Conservation (phyloP, 805 yeast genomes). For the Yarrowia bubula region DNA sequence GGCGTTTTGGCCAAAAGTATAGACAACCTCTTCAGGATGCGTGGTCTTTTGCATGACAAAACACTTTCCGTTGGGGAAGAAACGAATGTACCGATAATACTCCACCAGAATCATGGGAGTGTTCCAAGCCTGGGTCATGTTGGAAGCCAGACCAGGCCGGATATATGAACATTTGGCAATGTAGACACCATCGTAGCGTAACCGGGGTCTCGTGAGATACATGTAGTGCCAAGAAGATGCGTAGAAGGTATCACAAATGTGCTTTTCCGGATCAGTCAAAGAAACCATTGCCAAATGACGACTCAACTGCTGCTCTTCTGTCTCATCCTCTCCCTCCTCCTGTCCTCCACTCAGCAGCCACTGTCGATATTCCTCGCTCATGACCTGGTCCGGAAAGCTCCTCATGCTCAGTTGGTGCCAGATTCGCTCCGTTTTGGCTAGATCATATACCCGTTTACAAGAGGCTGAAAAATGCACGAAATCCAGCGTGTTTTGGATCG, state of each 20-base stretch:
- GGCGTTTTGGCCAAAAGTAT: conserved; percentile 10
- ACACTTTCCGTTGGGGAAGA: conserved; percentile 74
- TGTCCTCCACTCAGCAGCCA: not conserved
- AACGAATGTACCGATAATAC: conserved; percentile 80
- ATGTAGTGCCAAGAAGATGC: conserved; percentile 45
- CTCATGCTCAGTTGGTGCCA: conserved; percentile 24
- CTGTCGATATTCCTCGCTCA: conserved; percentile 21
- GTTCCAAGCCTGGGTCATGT: conserved; percentile 62
- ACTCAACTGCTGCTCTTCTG: not conserved
- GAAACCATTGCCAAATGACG: conserved; percentile 8
- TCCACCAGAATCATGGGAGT: conserved; percentile 82
- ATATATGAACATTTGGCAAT: conserved; percentile 81
- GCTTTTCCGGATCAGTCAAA: conserved; percentile 1
- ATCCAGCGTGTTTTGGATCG: conserved; percentile 8
- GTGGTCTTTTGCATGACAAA: conserved; percentile 28
- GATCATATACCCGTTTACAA: not conserved
- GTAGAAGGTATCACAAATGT: conserved; percentile 17
- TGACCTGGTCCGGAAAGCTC: conserved; percentile 15
- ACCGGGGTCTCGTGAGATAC: conserved; percentile 66
- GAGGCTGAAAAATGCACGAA: conserved; percentile 13
- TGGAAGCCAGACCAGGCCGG: conserved; percentile 58
- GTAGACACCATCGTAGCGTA: conserved; percentile 80
- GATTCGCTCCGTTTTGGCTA: conserved; percentile 2
- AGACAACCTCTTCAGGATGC: conserved; percentile 9
- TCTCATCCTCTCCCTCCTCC: not conserved